Evolutionary conservation across 768 basidiomycete species (phyloP).

Genomic region (Kwoniella botswanensis): DNA sequence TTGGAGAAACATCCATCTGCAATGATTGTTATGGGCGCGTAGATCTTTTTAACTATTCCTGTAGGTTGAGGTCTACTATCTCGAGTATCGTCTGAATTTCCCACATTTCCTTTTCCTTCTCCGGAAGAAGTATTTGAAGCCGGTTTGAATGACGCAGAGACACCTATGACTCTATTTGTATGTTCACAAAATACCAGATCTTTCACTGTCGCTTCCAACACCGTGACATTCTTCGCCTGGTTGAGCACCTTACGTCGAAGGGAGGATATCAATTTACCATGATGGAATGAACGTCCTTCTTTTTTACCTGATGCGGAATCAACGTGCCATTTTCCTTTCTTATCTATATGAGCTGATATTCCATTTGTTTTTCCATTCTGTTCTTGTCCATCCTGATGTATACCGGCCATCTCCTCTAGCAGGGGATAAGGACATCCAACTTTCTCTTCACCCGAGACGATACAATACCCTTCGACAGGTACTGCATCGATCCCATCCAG

Average conservation of each 20-base stretch:
- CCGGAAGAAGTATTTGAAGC: background rate
- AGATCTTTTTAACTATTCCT: conserved; percentile 62
- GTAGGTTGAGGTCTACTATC: conserved; percentile 13
- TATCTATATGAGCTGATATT: background rate
- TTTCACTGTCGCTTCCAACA: conserved; percentile 55
- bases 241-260: conserved; percentile 73
- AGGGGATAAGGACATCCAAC: conserved; percentile 90
- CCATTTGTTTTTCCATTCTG: background rate
- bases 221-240: conserved; percentile 42
- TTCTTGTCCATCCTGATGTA: background rate
- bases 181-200: conserved; percentile 66
- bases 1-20: conserved; percentile 97
- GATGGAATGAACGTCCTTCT: conserved; percentile 88
- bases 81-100: conserved; percentile 9
- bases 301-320: conserved; percentile 39
- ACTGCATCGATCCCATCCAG: conserved; percentile 89
- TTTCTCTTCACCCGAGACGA: conserved; percentile 65
- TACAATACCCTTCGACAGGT: conserved; percentile 82
- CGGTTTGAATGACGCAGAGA: conserved; percentile 47
- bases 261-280: conserved; percentile 84
- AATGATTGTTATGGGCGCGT: conserved; percentile 79
- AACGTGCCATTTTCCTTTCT: conserved; percentile 41
- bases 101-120: conserved; percentile 38
- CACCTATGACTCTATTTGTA: conserved; percentile 61
- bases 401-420: conserved; percentile 35